Evolutionary conservation across 1,284 basidiomycete species (phyloP).

Genomic region (Heliocybe sulcata): DNA sequence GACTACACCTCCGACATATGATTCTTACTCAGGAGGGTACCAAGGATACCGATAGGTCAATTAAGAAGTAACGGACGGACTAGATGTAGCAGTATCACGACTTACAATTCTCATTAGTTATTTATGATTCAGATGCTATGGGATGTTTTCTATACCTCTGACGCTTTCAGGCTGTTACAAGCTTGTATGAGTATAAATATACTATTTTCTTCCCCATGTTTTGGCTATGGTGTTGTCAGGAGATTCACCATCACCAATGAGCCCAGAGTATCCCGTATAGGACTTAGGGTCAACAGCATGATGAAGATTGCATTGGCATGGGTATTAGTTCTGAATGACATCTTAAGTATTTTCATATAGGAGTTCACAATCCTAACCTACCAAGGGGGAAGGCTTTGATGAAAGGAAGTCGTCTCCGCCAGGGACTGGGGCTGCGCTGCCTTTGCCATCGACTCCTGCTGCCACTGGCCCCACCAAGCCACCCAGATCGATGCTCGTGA

Average conservation of each 20-base stretch:
- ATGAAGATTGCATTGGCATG: too few relatives aligned
- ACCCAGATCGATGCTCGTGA: conserved; percentile 36
- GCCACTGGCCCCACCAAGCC: conserved; percentile 16
- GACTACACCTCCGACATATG: conserved; percentile 38
- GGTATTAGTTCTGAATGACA: too few relatives aligned
- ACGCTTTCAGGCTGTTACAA: neutral
- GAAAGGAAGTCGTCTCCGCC: conserved; percentile 15
- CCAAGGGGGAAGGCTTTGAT: neutral
- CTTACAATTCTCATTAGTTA: neutral
- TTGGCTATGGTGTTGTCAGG: neutral
- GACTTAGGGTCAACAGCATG: too few relatives aligned
- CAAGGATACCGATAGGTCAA: neutral
- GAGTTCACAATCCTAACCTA: conserved; percentile 39
- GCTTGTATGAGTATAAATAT: neutral
- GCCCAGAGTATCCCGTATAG: too few relatives aligned
- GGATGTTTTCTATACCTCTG: neutral
- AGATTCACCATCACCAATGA: too few relatives aligned
- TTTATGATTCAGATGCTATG: neutral
- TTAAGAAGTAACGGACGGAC: neutral
- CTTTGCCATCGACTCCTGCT: conserved; percentile 10
- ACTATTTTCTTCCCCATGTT: neutral
- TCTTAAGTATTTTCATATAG: too few relatives aligned
- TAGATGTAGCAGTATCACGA: neutral
- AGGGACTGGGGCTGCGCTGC: conserved; percentile 15
- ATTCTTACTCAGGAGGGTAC: conserved; percentile 26